These are phyloP conservation scores for Elaeis guineensis DNA, from an alignment of 176 grass and related monocot species.

Conservation along the genomic window DNA sequence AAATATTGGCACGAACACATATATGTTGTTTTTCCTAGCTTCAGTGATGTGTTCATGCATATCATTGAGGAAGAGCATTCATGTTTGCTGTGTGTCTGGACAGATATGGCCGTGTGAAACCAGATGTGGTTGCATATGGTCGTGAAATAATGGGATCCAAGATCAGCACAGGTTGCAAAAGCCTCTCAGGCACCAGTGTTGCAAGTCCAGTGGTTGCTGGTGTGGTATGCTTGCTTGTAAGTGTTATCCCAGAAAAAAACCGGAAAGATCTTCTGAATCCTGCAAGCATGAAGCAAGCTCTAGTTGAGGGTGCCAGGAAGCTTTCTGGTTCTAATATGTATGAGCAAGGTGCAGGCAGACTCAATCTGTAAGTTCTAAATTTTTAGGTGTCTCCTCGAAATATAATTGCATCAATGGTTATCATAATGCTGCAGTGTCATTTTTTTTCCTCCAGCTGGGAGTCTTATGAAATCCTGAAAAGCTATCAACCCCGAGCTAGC, in stretches of 20 bases:
- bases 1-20: too few species aligned
- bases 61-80: constrained; percentile 14
- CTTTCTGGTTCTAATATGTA: constrained; percentile 92
- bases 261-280: constrained; percentile 74
- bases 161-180: constrained; percentile 98
- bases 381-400: background rate
- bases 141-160: constrained; percentile 97
- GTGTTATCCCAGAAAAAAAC: constrained; percentile 61
- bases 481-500: constrained; percentile 72
- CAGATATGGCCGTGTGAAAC: constrained; percentile 97
- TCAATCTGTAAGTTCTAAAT: constrained; percentile 73
- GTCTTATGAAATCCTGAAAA: constrained; percentile 84
- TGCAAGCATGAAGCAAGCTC: constrained; percentile 93
- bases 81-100: constrained; percentile 23
- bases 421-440: background rate
- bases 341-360: constrained; percentile 88
- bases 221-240: constrained; percentile 85
- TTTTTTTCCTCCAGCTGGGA: constrained; percentile 50
- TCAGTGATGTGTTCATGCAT: background rate
- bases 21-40: too few species aligned
- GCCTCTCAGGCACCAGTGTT: constrained; percentile 93
- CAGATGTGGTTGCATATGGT: constrained; percentile 92
- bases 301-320: constrained; percentile 95
- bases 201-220: constrained; percentile 95
- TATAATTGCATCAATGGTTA: background rate